Evolutionary conservation across 2,329 filamentous ascomycete species (phyloP), one percentile per base, ranked within the genome.

Genomic region (Coniochaeta sp.): DNA sequence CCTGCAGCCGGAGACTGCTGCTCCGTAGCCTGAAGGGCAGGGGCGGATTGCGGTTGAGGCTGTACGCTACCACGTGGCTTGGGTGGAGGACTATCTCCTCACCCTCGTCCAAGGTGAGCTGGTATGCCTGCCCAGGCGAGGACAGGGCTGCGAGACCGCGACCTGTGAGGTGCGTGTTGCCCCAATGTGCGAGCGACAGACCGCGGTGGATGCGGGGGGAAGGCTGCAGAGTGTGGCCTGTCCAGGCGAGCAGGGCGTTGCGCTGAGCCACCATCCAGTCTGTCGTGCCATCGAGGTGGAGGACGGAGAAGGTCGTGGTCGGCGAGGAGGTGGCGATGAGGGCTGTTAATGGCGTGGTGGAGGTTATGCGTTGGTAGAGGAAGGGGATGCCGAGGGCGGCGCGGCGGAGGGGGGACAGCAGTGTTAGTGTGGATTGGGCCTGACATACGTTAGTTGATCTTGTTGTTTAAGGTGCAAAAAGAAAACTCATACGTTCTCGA

Each of bases 221-320:
- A 52, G 95, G 82, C 17, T 81, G 80, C 59, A 99, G 80, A 0
- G 91, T 92, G 72, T 96, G 90, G 31, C 95, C 95, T 0, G 93
- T 96, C 95, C 95, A 99, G 59, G 95, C 95, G n/a, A 98, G 81
- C 59, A 99, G 80, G 1, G 92, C 92, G 65, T 90, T 89, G 63
- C 91, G 84, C 72, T 98, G 93, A 7, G 91, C 84, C 9, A 99
- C 79, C 80, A 96, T 90, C 93, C 95, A 99, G 76, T 99, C 95
- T 61, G 92, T 88, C 5, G 92, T 91, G 61, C 95, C 95, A 77
- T 99, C 92, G 58, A 99, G 84, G 71, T 93, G 89, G 28, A 99
- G 82, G 8, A 96, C 86, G 14, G 90, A 87, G 67, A 99, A 93
- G 6, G 92, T 93, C 0, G 93, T 95, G 58, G 89, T 87, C 5